These are phyloP conservation scores for Camellia granthamiana DNA, from an alignment of 148 eudicot species.

Conservation along the genomic window DNA sequence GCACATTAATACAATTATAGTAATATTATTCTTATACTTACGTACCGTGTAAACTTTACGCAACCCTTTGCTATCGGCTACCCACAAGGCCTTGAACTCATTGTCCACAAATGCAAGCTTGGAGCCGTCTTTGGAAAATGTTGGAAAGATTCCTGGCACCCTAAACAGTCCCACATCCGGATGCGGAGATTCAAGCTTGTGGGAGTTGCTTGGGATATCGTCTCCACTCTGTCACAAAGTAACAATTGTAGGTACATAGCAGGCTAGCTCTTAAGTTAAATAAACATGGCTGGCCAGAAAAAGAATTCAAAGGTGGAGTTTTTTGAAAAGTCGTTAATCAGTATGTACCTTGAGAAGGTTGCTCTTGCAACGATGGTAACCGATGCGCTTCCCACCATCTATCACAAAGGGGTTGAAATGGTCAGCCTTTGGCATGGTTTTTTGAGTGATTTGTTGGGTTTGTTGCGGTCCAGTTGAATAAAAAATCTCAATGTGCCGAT, in stretches of 20 bases:
- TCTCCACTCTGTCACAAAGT: conserved; percentile 1
- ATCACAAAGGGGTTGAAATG: background rate
- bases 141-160: too few relatives aligned
- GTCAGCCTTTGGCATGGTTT: too few relatives aligned
- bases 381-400: background rate
- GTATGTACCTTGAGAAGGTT: background rate
- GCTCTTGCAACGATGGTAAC: background rate
- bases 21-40: background rate
- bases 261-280: too few relatives aligned
- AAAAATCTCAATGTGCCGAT: too few relatives aligned
- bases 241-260: too few relatives aligned
- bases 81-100: too few relatives aligned
- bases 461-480: too few relatives aligned
- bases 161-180: too few relatives aligned
- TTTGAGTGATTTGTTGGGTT: too few relatives aligned
- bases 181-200: too few relatives aligned
- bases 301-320: background rate
- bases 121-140: too few relatives aligned
- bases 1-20: background rate
- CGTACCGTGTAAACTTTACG: background rate
- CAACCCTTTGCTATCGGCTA: background rate
- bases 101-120: too few relatives aligned
- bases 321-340: background rate
- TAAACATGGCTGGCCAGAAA: background rate
- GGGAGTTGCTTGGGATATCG: background rate